Evolutionary conservation across 2,329 filamentous ascomycete species (phyloP).

Genomic region (Colletotrichum truncatum): DNA sequence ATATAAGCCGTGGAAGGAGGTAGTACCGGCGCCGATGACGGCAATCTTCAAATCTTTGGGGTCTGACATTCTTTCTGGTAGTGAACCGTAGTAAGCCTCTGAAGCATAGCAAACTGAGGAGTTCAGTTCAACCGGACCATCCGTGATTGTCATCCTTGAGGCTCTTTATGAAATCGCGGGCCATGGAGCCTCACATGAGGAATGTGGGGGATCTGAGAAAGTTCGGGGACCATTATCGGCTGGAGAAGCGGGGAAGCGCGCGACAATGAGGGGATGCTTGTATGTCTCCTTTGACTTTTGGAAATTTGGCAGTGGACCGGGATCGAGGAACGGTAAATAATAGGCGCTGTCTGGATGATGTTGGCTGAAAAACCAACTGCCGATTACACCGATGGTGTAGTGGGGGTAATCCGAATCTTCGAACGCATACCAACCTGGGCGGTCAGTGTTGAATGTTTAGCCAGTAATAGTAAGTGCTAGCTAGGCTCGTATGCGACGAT

Average conservation of each 20-base stretch:
- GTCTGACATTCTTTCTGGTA: conserved; percentile 38
- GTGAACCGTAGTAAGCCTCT: neutral
- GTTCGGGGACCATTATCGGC: conserved; percentile 22
- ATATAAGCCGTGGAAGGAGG: neutral
- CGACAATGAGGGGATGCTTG: conserved; percentile 21
- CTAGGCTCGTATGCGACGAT: no score
- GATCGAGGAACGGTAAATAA: conserved; percentile 21
- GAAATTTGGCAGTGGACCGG: conserved; percentile 1
- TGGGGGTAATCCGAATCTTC: conserved; percentile 22
- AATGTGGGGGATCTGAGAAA: conserved; percentile 22
- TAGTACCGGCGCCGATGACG: conserved; percentile 58
- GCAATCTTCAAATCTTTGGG: conserved; percentile 49
- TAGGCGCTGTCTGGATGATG: neutral
- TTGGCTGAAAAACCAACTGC: conserved; percentile 15
- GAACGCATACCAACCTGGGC: conserved; percentile 9
- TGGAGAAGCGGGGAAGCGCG: conserved; percentile 26
- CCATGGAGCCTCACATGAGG: conserved; percentile 21
- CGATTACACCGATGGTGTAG: conserved; percentile 11
- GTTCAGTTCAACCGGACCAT: neutral
- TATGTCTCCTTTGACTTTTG: conserved; percentile 11
- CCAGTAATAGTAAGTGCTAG: neutral
- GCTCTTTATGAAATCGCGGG: conserved; percentile 16
- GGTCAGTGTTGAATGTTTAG: conserved; percentile 2
- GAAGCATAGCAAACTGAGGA: neutral
- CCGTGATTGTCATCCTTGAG: neutral